These are phyloP conservation scores for Solanum pinnatisectum DNA, from an alignment of 257 asterid species.

Conservation along the genomic window DNA sequence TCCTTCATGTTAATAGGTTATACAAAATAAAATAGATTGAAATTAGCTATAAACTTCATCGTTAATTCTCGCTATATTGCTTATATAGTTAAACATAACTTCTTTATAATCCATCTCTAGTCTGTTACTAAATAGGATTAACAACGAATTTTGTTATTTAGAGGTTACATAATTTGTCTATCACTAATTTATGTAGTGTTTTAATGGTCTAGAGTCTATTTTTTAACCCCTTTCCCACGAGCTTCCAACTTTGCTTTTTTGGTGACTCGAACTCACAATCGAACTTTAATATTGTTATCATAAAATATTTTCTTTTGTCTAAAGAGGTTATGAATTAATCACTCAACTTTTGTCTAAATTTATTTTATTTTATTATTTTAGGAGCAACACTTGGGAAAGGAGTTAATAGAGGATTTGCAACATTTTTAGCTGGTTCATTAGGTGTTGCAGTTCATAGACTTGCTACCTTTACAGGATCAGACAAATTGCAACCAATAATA, in stretches of 20 bases:
- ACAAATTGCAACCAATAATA: slow-evolving; percentile 47
- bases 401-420: slow-evolving; percentile 64
- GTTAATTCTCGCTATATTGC: background rate
- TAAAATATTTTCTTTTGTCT: background rate
- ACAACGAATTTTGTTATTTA: background rate
- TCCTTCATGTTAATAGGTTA: background rate
- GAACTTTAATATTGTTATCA: background rate
- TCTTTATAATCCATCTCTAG: background rate
- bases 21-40: background rate
- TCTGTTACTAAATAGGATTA: background rate
- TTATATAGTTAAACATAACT: background rate
- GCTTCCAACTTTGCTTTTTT: accelerated
- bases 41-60: background rate
- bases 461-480: slow-evolving; percentile 36
- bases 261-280: too few species aligned
- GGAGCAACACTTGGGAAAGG: slow-evolving; percentile 83
- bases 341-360: background rate
- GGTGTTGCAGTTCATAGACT: slow-evolving; percentile 66
- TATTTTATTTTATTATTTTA: background rate
- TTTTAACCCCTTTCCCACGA: too few species aligned
- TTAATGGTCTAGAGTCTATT: too few species aligned
- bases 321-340: background rate
- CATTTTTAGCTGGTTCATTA: slow-evolving; percentile 52
- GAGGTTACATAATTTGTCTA: accelerated
- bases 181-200: background rate